These are phyloP conservation scores for Trebouxia sp. DNA, from an alignment of 139 green algal genomes.

Conservation along the genomic window DNA sequence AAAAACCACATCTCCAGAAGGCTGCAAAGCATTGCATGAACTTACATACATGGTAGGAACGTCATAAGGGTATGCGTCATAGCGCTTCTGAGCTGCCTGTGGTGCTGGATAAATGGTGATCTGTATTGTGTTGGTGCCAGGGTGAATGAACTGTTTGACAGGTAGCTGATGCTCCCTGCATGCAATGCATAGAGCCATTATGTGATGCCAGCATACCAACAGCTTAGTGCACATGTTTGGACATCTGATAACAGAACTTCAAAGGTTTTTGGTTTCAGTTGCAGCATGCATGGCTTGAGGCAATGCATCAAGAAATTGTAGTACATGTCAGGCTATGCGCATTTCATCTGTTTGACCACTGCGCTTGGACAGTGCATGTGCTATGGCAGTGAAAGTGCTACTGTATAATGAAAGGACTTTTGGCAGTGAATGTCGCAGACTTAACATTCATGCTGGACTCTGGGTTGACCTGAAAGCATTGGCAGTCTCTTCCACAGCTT, in stretches of 20 bases:
- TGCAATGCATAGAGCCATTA: neutral
- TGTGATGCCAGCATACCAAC: neutral
- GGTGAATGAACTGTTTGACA: neutral
- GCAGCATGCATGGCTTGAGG: neutral
- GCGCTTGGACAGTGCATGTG: neutral
- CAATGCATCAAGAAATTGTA: neutral
- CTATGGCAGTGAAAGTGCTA: neutral
- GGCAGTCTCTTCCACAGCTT: conserved; percentile 15
- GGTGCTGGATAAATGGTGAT: conserved; percentile 32
- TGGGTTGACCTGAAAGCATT: conserved; percentile 57
- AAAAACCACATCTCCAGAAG: neutral
- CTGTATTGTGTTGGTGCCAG: neutral
- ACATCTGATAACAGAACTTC: neutral
- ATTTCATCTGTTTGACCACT: neutral
- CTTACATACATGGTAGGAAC: conserved; percentile 35
- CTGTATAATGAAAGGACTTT: neutral
- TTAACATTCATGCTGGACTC: neutral
- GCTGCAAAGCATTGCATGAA: neutral
- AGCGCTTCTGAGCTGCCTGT: neutral
- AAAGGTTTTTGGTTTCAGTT: neutral
- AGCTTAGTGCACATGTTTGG: neutral
- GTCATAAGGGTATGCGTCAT: conserved; percentile 36
- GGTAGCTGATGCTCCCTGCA: conserved; percentile 33
- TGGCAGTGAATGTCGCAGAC: neutral
- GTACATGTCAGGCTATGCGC: neutral